Base-by-base conservation (phyloP, 192 early-diverging fungal genomes). In the Gryganskiella cystojenkinii region DNA sequence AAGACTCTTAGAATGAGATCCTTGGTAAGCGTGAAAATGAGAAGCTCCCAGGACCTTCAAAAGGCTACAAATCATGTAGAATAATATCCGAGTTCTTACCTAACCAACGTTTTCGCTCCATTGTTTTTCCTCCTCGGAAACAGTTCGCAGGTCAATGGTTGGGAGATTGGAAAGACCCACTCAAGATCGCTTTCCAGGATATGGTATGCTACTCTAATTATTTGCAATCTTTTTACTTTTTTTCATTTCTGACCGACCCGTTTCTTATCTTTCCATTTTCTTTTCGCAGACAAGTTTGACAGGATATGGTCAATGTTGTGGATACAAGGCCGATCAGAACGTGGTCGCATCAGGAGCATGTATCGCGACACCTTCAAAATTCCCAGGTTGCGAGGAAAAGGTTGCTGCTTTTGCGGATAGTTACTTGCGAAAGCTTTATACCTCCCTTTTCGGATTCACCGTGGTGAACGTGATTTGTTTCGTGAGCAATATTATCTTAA, bases 381-480 rank as follows among this genome's bases (percentile, higher is more conserved):
- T 40, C 43, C 30, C 31, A 30, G 70, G 74, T 25, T 82, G 81
- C n/a, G 69, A 75, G 33, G 67, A 71, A 42, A 66, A 66, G 20
- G 44, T 83, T 27, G 61, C 71, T 3, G 50, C 45, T 2, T 62
- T 62, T 17, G 70, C 76, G n/a, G 75, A 80, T 50, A 62, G 56
- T 34, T 70, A 70, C 30, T 53, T 67, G 8, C 60, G 75, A n/a
- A 60, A 80, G 71, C 51, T 83, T 15, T 83, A 80, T 47, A 83
- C 81, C 1, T 67, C 71, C 3, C 61, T 83, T 3, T 83, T 83
- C 35, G 81, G 81, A 2, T 83, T 83, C 40, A 83, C 78, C 3
- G 47, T 67, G 1, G 63, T 75, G 3, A 70, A 80, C 44, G 55
- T 83, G 34, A 43, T 80, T n/a, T 62, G 64, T n/a, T 74, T 83